Percentiles rank a stretch among this genome's conserved stretches.
phyloP scores from a whole-genome alignment of 2,329 filamentous ascomycete genomes.

The Lecanicillium sp. region DNA sequence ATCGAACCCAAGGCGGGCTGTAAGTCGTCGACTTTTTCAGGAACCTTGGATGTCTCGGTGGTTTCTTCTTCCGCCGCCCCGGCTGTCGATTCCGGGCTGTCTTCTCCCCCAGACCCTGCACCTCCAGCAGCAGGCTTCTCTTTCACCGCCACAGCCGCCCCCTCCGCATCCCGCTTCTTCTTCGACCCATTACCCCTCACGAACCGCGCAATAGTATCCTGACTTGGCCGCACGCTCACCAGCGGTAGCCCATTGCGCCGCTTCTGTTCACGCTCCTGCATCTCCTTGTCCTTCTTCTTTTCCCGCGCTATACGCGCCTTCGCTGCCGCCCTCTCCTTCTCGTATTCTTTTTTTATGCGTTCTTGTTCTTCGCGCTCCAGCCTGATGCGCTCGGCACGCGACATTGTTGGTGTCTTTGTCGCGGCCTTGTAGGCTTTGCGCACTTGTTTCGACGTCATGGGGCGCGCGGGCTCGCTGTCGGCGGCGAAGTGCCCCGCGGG shows the following conservation, averaged over 20 bases:
- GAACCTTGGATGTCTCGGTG: no score
- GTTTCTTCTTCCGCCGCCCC: no score
- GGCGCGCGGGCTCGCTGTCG: constrained; percentile 19
- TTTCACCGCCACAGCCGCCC: constrained; percentile 10
- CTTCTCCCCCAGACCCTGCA: constrained; percentile 16
- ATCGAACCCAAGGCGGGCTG: not conserved
- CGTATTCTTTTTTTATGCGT: constrained; percentile 46
- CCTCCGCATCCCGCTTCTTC: constrained; percentile 25
- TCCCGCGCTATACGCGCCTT: constrained; percentile 47
- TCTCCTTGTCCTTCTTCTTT: constrained; percentile 50
- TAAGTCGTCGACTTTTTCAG: no score
- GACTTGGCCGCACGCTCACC: constrained; percentile 49
- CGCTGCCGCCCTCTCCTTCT: constrained; percentile 41
- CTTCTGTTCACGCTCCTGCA: constrained; percentile 41
- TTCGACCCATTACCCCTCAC: constrained; percentile 31
- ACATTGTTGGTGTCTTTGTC: constrained; percentile 31
- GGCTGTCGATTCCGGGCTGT: not conserved
- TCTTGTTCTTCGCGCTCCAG: constrained; percentile 46
- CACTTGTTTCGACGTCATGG: constrained; percentile 39
- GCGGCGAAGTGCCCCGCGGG: constrained; percentile 21
- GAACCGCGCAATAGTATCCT: constrained; percentile 52
- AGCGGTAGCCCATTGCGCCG: constrained; percentile 48
- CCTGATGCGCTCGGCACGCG: constrained; percentile 32
- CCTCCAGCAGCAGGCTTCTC: not conserved
- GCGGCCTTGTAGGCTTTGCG: constrained; percentile 33